Base-by-base conservation (phyloP, 306 rosid species). In the Prinsepia uniflora region DNA sequence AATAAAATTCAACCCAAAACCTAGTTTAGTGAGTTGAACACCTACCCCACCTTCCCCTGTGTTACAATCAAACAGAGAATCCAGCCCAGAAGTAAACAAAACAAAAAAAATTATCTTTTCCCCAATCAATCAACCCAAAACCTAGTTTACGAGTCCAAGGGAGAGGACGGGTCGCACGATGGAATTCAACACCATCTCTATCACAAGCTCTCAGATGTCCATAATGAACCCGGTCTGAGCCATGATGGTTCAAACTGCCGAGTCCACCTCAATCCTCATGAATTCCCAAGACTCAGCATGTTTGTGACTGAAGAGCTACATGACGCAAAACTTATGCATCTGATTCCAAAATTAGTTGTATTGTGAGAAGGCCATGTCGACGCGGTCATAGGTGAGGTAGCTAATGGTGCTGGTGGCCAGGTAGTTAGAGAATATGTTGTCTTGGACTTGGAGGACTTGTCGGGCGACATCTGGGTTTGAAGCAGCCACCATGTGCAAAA, bases 361-460 rank as follows among this genome's bases (percentile, higher is more conserved):
- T 86, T 90, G 87, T 14, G 98, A 92, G 5, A 92, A 92, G 0
- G 96, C 98, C 98, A 92, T 92, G 88, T 92, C 98, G 0, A 96
- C 96, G 0, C 91, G 91, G 75, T 85, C 85, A 52, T 92, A 90
- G 41, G 98, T 88, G 6, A 92, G 84, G 77, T 90, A 92, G 70
- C 79, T 83, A 15, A 92, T 88, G 82, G 98, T 96, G 48, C 88
- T 75, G 71, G 89, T 88, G 9, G 98, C 88, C 0, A 96, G 98
- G 0, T 96, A 86, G 62, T 92, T 92, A 1, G 96, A 88, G 77
- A 88, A 92, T 58, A 86, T 81, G 80, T 83, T 80, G 75, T 92
- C 97, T 0, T 92, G 96, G 0, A 79, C 87, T 61, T 89, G 97
- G 15, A 91, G 96, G 0, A 90, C 98, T 49, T 92, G 86, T 0